Conservation (phyloP, 208 protist genomes). For the Porcisia hertigi region DNA sequence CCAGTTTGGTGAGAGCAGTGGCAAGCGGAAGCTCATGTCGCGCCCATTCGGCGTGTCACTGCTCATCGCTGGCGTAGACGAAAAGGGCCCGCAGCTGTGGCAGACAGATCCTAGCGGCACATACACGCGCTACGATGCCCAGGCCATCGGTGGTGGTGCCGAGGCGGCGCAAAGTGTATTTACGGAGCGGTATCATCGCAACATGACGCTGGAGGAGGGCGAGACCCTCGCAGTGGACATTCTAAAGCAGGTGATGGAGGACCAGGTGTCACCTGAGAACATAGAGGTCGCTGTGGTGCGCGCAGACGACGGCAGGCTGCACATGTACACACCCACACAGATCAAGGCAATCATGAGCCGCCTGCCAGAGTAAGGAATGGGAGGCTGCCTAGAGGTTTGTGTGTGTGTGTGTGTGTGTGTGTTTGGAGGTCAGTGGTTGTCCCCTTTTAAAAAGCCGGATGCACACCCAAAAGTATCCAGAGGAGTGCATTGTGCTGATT, state of each 20-base stretch:
- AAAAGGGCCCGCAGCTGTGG: slow-evolving; percentile 96
- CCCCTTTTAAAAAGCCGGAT: background rate
- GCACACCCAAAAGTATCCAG: no score
- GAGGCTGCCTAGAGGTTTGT: background rate
- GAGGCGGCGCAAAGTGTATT: slow-evolving; percentile 98
- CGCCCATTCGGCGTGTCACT: slow-evolving; percentile 99
- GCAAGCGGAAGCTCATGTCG: slow-evolving; percentile 91
- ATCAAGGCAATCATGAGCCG: slow-evolving; percentile 92
- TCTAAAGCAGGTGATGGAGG: slow-evolving; percentile 99
- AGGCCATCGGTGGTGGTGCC: slow-evolving; percentile 98
- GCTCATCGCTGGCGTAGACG: slow-evolving; percentile 98
- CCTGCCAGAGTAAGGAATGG: slow-evolving; percentile 30
- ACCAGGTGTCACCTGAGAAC: slow-evolving; percentile 97
- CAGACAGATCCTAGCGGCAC: slow-evolving; percentile 98
- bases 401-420: background rate
- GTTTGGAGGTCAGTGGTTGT: background rate
- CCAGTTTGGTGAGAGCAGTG: slow-evolving; percentile 96
- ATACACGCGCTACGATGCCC: slow-evolving; percentile 96
- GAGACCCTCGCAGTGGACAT: slow-evolving; percentile 96
- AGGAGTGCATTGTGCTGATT: background rate
- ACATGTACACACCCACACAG: slow-evolving; percentile 88
- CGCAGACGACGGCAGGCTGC: slow-evolving; percentile 77
- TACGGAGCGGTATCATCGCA: slow-evolving; percentile 97
- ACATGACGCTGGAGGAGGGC: slow-evolving; percentile 96
- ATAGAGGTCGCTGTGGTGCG: slow-evolving; percentile 95